These are phyloP conservation scores for Myxozyma nipponensis DNA, from an alignment of 805 yeast genomes.

Conservation along the genomic window DNA sequence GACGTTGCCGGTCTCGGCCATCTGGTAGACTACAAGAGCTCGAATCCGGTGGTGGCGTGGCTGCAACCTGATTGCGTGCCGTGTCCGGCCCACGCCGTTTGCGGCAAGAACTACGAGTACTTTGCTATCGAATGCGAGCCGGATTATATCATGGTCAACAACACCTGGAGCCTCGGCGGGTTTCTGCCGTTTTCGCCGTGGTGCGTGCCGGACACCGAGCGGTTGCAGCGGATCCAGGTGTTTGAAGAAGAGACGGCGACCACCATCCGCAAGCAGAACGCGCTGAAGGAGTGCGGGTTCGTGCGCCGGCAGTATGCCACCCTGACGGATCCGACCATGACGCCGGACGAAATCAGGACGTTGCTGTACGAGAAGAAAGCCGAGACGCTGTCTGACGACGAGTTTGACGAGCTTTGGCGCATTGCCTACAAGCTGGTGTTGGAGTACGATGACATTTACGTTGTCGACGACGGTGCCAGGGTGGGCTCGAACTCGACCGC, in stretches of 20 bases:
- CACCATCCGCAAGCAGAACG: constrained; percentile 63
- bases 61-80: constrained; percentile 58
- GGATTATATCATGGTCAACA: constrained; percentile 52
- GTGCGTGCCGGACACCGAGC: constrained; percentile 73
- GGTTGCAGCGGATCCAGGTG: constrained; percentile 60
- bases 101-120: constrained; percentile 48
- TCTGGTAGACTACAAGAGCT: background rate
- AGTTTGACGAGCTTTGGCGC: constrained; percentile 41
- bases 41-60: constrained; percentile 31
- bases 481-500: constrained; percentile 15
- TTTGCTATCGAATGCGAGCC: constrained; percentile 65
- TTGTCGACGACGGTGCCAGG: constrained; percentile 2
- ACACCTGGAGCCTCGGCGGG: constrained; percentile 55
- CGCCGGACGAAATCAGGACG: constrained; percentile 22
- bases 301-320: background rate
- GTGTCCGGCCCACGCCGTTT: constrained; percentile 80
- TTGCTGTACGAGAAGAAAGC: constrained; percentile 21
- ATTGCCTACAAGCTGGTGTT: constrained; percentile 16
- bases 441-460: constrained; percentile 14
- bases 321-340: constrained; percentile 11
- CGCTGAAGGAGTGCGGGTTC: constrained; percentile 51
- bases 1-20: constrained; percentile 16
- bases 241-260: constrained; percentile 65
- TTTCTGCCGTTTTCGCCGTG: constrained; percentile 56
- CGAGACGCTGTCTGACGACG: constrained; percentile 40